Conservation (phyloP, 768 basidiomycete genomes). For the Thelephora ganbajun region DNA sequence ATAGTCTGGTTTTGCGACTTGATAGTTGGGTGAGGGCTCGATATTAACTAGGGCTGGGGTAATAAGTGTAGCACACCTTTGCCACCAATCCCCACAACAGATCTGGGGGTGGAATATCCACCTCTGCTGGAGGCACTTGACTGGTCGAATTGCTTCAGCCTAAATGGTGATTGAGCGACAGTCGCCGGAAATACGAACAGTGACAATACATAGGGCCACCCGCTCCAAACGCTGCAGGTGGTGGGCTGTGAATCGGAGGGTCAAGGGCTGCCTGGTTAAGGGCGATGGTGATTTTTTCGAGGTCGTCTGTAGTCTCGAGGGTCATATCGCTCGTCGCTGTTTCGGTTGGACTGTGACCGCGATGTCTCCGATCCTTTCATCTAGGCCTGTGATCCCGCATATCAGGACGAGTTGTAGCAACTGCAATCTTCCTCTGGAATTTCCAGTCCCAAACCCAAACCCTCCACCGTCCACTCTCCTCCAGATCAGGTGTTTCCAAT, state of each 20-base stretch:
- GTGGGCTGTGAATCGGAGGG: constrained; percentile 3
- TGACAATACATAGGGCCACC: constrained; percentile 59
- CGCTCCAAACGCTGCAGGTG: constrained; percentile 53
- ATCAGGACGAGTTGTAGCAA: constrained; percentile 45
- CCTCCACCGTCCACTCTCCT: constrained; percentile 47
- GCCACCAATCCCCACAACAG: constrained; percentile 80
- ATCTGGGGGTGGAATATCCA: constrained; percentile 66
- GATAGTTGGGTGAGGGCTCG: constrained; percentile 1
- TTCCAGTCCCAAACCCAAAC: constrained; percentile 44
- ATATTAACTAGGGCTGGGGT: constrained; percentile 1
- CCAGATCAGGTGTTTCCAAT: constrained; percentile 57
- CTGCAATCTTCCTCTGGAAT: constrained; percentile 49
- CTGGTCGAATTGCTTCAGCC: constrained; percentile 72
- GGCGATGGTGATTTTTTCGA: constrained; percentile 4
- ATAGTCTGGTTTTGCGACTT: constrained; percentile 94
- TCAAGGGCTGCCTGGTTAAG: background rate
- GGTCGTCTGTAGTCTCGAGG: constrained; percentile 6
- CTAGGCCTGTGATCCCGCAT: constrained; percentile 54
- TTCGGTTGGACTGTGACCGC: constrained; percentile 20
- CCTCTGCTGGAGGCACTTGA: constrained; percentile 56
- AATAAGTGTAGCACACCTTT: constrained; percentile 41
- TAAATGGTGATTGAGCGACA: constrained; percentile 14
- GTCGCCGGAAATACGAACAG: background rate
- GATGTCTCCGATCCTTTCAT: constrained; percentile 37
- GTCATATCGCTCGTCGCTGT: too few relatives aligned